A percentile compares a stretch with the other conserved stretches of the same genome.
Conservation (phyloP, 1,284 basidiomycete genomes). For the Trichosporon sp. region DNA sequence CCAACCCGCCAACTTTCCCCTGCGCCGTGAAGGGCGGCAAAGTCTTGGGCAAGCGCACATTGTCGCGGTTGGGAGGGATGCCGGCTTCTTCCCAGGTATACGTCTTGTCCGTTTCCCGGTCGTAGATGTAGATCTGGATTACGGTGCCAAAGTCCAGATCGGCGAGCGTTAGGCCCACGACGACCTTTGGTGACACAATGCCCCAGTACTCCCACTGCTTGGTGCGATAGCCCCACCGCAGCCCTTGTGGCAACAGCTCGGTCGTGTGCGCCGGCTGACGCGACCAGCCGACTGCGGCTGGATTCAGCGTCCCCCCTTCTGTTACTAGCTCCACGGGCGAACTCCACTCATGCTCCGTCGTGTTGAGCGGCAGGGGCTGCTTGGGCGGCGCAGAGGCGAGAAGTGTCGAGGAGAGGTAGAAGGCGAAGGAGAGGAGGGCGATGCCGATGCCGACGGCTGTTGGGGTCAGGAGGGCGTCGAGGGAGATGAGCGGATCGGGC, state of each 20-base stretch:
- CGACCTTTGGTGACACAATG: neutral
- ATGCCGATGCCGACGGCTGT: neutral
- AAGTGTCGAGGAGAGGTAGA: neutral
- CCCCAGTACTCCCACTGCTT: constrained; percentile 12
- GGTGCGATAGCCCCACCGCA: constrained; percentile 1
- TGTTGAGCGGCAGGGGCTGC: neutral
- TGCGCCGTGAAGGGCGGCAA: neutral
- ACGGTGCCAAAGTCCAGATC: constrained; percentile 8
- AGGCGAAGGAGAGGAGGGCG: neutral
- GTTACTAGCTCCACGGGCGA: constrained; percentile 13
- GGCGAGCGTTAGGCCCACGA: constrained; percentile 6
- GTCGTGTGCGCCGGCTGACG: neutral
- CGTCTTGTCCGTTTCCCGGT: neutral
- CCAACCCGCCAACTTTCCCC: neutral
- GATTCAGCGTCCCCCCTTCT: constrained; percentile 53
- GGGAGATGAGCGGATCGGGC: neutral
- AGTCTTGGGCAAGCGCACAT: neutral
- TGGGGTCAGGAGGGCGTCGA: neutral
- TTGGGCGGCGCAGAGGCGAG: neutral
- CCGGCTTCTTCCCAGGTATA: neutral
- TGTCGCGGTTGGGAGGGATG: neutral
- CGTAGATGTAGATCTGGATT: constrained; percentile 1
- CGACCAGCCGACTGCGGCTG: neutral
- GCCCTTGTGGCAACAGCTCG: neutral
- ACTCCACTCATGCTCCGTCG: constrained; percentile 13